Conservation (phyloP, 75 land plant species). For the Sequoia sempervirens region DNA sequence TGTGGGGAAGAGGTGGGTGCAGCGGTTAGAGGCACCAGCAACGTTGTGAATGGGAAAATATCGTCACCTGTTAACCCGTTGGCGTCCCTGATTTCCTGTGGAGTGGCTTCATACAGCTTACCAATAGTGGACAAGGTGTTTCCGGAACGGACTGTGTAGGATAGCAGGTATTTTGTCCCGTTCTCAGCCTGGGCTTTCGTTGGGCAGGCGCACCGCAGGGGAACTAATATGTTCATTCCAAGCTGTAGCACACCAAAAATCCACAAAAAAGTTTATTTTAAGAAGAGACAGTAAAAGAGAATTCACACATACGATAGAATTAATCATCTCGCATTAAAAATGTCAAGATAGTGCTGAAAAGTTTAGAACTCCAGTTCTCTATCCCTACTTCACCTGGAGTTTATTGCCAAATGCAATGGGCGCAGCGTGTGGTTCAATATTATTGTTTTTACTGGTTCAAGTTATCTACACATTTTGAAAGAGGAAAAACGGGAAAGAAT, state of each 20-base stretch:
- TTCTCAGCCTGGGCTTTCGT: conserved; percentile 27
- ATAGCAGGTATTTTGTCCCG: conserved; percentile 38
- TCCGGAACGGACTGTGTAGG: conserved; percentile 28
- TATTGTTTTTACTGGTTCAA: no score
- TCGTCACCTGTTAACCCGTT: conserved; percentile 15
- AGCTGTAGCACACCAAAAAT: no score
- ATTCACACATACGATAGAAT: not conserved
- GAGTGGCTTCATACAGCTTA: conserved; percentile 17
- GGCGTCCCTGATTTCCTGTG: conserved; percentile 17
- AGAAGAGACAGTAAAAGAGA: not conserved
- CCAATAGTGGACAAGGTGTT: conserved; percentile 28
- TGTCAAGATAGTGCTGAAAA: not conserved
- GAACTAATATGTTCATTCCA: conserved; percentile 21
- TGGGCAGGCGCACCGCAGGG: conserved; percentile 73
- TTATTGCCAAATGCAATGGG: no score
- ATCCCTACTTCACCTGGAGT: not conserved
- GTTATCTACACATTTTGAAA: no score
- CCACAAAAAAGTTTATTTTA: no score
- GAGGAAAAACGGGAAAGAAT: not conserved
- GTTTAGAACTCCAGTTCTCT: not conserved
- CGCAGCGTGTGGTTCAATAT: not conserved
- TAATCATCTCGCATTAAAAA: not conserved
- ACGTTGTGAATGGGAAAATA: conserved; percentile 29
- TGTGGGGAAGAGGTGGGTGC: conserved; percentile 29
- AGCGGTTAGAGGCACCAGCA: conserved; percentile 44